Evolutionary conservation across 2,329 filamentous ascomycete species (phyloP), one percentile per base, ranked within the genome.

Genomic region (Mollisiaceae sp.): DNA sequence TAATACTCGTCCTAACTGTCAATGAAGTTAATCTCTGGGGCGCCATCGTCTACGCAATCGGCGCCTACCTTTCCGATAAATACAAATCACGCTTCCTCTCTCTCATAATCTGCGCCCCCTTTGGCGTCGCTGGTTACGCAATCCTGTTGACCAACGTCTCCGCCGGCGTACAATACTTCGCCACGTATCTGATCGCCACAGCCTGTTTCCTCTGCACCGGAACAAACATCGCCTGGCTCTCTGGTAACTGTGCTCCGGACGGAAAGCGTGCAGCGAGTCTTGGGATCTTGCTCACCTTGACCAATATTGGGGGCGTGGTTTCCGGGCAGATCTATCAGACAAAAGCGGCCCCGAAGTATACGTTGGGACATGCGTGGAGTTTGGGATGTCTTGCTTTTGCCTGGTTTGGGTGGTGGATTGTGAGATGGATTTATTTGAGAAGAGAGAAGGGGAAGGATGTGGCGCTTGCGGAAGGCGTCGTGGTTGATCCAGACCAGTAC

Each of bases 151-250:
- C 50, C 8, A n/a, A 50, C 9, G 58, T 61, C 39, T 38, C 58
- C 1, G 50, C 63, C 2, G 59, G 45, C 35, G 63, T 65, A 20
- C 22, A 55, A 20, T 65, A 65, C 36, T 62, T 65, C 20, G 59
- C 59, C 8, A 65, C 63, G 8, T 65, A 65, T n/a, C 59, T 65
- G 9, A 62, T 65, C 32, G 59, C 52, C 14, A 61, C 63, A 41
- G 59, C 58, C 3, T 65, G 63, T 22, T 65, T 61, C 36, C 50
- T 65, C 22, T 61, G 58, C 63, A 65, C 63, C 1, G 63, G 63
- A 14, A 65, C 63, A 4, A 65, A 65, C 52, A 65, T 65, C 15
- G 63, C 63, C 41, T 65, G 63, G 63, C 63, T 61, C 12, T 61
- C 54, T 8, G 59, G 54, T 2, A 65, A 62, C 43, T 62, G 59